Evolutionary conservation across 345 rosid species (phyloP).

Genomic region (Bruguiera gymnorhiza): DNA sequence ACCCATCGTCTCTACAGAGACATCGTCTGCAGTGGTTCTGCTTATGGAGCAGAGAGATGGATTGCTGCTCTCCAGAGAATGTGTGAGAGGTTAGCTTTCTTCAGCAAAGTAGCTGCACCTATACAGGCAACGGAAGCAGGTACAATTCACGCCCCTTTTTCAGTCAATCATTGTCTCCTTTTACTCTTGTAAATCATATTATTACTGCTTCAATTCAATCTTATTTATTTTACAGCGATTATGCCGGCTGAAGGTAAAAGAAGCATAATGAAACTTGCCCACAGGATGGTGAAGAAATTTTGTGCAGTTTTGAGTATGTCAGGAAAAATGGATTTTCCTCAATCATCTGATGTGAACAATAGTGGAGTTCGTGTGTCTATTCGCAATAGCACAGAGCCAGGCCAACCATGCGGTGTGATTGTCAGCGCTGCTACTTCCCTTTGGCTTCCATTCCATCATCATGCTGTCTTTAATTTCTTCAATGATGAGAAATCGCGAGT

Average conservation of each 20-base stretch:
- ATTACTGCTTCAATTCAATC: no score
- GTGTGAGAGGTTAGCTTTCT: conserved; percentile 54
- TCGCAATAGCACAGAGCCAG: conserved; percentile 34
- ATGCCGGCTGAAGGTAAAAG: conserved; percentile 32
- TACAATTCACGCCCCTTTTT: conserved; percentile 1
- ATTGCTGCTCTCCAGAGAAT: conserved; percentile 45
- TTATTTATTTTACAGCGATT: conserved; percentile 19
- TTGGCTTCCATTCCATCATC: conserved; percentile 50
- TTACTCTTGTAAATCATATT: neutral
- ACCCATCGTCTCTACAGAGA: conserved; percentile 54
- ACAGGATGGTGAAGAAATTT: conserved; percentile 63
- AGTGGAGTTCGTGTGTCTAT: conserved; percentile 55
- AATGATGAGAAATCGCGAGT: conserved; percentile 32
- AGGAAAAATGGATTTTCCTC: conserved; percentile 46
- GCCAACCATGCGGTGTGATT: conserved; percentile 52
- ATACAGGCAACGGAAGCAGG: conserved; percentile 36
- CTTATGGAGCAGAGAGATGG: conserved; percentile 72
- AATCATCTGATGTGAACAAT: conserved; percentile 34
- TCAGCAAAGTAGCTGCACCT: conserved; percentile 12
- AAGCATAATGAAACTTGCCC: conserved; percentile 51
- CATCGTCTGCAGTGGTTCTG: conserved; percentile 32
- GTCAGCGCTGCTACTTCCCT: conserved; percentile 61
- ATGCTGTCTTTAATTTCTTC: conserved; percentile 43
- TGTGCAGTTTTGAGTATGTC: conserved; percentile 49
- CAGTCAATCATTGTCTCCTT: no score